These are phyloP conservation scores for Pseudevernia furfuracea DNA, from an alignment of 495 filamentous ascomycete species.

Conservation along the genomic window DNA sequence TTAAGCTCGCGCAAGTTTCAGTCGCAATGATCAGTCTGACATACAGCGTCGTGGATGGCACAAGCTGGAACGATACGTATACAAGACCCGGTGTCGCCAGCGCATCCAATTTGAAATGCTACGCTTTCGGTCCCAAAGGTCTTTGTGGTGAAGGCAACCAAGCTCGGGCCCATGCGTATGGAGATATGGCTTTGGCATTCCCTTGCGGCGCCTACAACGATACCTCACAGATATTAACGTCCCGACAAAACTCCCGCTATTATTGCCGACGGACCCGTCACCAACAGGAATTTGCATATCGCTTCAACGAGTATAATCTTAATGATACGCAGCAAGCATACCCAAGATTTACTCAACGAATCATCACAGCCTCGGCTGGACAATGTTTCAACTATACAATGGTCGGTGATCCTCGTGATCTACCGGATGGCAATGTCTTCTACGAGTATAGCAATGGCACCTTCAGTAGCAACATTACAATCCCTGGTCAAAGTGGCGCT, in stretches of 20 bases:
- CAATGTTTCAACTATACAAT: conserved; percentile 10
- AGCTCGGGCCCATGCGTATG: conserved; percentile 16
- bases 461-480: conserved; percentile 11
- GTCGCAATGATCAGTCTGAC: conserved; percentile 19
- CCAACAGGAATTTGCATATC: conserved; percentile 23
- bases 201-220: conserved; percentile 9
- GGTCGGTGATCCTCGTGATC: not conserved
- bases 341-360: conserved; percentile 19
- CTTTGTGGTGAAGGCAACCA: not conserved
- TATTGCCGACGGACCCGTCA: conserved; percentile 13
- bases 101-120: conserved; percentile 17
- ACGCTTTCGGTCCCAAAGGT: not conserved
- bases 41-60: conserved; percentile 20
- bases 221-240: conserved; percentile 1
- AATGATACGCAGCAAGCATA: conserved; percentile 11
- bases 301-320: conserved; percentile 22
- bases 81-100: conserved; percentile 12
- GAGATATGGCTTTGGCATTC: conserved; percentile 2
- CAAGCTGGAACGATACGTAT: conserved; percentile 15
- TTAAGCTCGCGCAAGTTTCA: conserved; percentile 16
- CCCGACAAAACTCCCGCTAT: conserved; percentile 13
- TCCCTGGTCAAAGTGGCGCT: not conserved
- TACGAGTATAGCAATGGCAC: conserved; percentile 7
- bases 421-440: not conserved
- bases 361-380: conserved; percentile 20